Base-by-base conservation (phyloP, 805 yeast species). In the Saccharomycopsis selenospora region DNA sequence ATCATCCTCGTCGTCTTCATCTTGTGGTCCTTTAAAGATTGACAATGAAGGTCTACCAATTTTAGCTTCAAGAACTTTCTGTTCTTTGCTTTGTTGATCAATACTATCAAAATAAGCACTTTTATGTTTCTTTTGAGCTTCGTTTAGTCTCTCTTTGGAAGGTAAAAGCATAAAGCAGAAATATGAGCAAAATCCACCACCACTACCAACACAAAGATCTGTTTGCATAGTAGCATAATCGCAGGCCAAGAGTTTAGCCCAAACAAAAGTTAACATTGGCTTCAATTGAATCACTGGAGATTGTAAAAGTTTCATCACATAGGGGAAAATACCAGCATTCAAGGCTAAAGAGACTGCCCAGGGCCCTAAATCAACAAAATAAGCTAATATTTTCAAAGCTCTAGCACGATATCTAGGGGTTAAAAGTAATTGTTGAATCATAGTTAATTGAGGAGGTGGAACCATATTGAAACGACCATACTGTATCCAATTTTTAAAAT, bases 181-280 rank as follows among this genome's bases (percentile, higher is more conserved):
- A 63, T 93, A 50, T 25, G 29, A 43, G n/a, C n/a, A n/a, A 38
- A 33, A 50, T 27, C 49, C 25, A 22, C 50, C 50, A 17, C 44
- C 46, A 28, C 24, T 42, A 18, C 48, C 22, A 6, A 49, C 43
- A 27, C 26, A 77, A 26, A 93, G 73, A 60, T 93, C 99, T 54
- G 83, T 89, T 63, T 93, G 99, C 2, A 96, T 87, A 59, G 85
- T 83, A 55, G 79, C 76, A 62, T 85, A 83, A 64, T 91, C 98
- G 22, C 93, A 95, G 2, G 97, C 90, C 93, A 93, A 88, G 20
- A 93, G 88, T 56, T 98, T 73, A 0, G 98, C 96, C 99, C 99
- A 93, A 47, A 93, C 93, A 59, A 91, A 93, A 1, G 93, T 93
- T 49, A 93, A 67, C 2, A 91, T 95, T 0, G 98, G 98, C 59